Evolutionary conservation across 306 rosid species (phyloP).

Genomic region (Prunus mongolica): DNA sequence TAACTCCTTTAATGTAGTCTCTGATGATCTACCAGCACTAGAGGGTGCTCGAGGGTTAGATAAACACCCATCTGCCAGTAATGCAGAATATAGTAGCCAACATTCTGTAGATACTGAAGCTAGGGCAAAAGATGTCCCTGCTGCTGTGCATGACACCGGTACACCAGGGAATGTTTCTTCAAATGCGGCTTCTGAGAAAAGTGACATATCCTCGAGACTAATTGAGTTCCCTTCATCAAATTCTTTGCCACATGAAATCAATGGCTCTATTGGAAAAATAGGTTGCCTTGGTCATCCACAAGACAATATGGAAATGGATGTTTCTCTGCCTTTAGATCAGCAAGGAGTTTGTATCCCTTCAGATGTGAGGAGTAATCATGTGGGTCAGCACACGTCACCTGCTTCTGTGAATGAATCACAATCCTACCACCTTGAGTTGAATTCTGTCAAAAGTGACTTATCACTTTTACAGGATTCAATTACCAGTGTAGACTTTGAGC

Average conservation of each 20-base stretch:
- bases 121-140: constrained; percentile 33
- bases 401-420: constrained; percentile 50
- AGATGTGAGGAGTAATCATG: constrained; percentile 33
- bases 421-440: constrained; percentile 60
- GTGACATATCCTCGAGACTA: constrained; percentile 34
- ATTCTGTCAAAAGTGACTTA: constrained; percentile 54
- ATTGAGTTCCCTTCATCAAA: constrained; percentile 38
- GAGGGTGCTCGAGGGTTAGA: constrained; percentile 52
- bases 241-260: constrained; percentile 49
- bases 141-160: constrained; percentile 16
- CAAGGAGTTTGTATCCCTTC: constrained; percentile 39
- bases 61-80: constrained; percentile 43
- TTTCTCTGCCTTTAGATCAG: constrained; percentile 37
- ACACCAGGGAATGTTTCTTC: constrained; percentile 2
- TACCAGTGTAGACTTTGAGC: constrained; percentile 48
- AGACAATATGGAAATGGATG: constrained; percentile 42
- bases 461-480: constrained; percentile 63
- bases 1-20: constrained; percentile 30
- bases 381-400: constrained; percentile 28
- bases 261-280: constrained; percentile 41
- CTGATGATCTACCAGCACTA: constrained; percentile 42
- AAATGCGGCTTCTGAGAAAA: constrained; percentile 34
- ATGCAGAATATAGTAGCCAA: constrained; percentile 54
- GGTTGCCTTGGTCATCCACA: constrained; percentile 37
- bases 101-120: constrained; percentile 38